These are phyloP conservation scores for Perilla frutescens DNA, from an alignment of 257 asterid genomes.

Conservation along the genomic window DNA sequence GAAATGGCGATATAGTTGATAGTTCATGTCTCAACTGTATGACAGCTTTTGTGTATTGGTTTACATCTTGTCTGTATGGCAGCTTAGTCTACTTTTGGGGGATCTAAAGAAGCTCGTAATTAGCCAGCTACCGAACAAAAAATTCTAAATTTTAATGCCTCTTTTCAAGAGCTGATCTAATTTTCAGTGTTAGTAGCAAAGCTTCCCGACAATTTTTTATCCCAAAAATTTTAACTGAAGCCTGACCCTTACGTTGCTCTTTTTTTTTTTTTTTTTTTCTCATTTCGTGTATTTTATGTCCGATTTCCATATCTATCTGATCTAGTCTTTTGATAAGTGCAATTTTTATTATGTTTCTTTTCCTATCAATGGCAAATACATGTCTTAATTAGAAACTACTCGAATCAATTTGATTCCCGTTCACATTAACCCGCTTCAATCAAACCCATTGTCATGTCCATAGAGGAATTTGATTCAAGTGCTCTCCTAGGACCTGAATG, in stretches of 20 bases:
- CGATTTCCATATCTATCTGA: neutral
- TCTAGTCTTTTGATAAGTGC: neutral
- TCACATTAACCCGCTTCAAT: neutral
- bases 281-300: neutral
- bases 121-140: neutral
- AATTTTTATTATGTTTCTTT: neutral
- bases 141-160: constrained; percentile 2
- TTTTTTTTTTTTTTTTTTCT: neutral
- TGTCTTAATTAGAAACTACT: constrained; percentile 14
- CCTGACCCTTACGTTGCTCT: neutral
- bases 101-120: too few species aligned
- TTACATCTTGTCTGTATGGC: neutral
- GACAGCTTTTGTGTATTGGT: neutral
- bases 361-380: neutral
- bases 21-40: neutral
- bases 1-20: neutral
- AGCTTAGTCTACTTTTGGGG: neutral
- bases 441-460: neutral
- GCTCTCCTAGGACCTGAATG: constrained; percentile 11
- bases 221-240: neutral
- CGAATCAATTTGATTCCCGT: neutral
- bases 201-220: neutral
- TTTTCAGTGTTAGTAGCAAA: neutral
- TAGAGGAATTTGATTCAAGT: neutral
- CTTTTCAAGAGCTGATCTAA: neutral